A percentile compares a stretch with the other conserved stretches of the same genome.
Conservation (phyloP, 1,284 basidiomycete genomes). For the Leccinum griseonigrum region DNA sequence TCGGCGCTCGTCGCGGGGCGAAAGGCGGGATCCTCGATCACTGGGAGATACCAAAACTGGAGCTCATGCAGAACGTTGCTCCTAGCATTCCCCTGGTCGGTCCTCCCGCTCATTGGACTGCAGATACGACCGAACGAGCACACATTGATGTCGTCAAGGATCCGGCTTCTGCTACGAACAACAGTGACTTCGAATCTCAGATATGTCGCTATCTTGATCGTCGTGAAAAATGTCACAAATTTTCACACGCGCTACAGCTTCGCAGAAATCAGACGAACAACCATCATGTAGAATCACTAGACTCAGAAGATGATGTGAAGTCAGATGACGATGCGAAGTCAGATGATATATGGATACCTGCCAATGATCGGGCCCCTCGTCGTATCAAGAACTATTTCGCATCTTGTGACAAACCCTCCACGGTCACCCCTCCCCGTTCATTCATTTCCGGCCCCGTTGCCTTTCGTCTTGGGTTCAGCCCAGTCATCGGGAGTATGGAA, state of each 20-base stretch:
- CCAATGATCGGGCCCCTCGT: neutral
- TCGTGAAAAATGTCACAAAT: neutral
- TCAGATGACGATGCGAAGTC: neutral
- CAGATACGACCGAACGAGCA: too few species aligned
- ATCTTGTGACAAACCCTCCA: neutral
- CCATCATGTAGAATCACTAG: neutral
- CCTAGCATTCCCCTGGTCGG: neutral
- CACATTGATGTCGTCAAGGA: too few species aligned
- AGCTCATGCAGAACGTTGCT: neutral
- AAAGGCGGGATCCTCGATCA: neutral
- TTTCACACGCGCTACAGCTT: neutral
- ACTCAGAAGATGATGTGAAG: neutral
- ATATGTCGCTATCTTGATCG: neutral
- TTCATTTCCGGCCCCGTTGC: neutral
- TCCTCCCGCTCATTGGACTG: too few species aligned
- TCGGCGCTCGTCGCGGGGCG: neutral
- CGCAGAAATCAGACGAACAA: neutral
- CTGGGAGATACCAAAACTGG: neutral
- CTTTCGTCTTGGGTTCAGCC: neutral
- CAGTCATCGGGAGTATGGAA: neutral
- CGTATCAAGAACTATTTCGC: neutral
- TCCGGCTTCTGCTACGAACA: too few species aligned
- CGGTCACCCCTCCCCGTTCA: neutral
- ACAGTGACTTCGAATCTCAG: neutral
- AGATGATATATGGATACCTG: neutral